A percentile compares a stretch with the other conserved stretches of the same genome.
Evolutionary conservation across 2,329 filamentous ascomycete species (phyloP).

Genomic region (Fusarium domesticum): DNA sequence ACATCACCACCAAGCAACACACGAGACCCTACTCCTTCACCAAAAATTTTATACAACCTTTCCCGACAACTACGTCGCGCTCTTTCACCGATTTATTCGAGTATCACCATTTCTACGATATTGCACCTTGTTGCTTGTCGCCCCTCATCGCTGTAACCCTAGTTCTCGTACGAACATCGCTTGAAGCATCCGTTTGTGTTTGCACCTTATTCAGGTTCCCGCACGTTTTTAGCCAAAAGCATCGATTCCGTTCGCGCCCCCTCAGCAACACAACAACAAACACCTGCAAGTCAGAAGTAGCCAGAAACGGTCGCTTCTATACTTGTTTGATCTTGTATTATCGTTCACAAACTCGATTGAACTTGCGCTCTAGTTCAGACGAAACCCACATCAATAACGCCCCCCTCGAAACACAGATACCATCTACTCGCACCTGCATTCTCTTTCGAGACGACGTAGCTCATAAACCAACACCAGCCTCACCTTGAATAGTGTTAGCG

Average conservation of each 20-base stretch:
- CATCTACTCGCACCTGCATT: constrained; percentile 17
- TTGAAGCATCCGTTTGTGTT: constrained; percentile 25
- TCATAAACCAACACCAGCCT: constrained; percentile 4
- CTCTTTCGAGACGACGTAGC: constrained; percentile 17
- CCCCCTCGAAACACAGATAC: too few relatives aligned
- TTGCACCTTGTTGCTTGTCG: constrained; percentile 14
- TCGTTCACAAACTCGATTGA: neutral
- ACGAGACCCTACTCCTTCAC: constrained; percentile 21
- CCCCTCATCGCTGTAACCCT: constrained; percentile 16
- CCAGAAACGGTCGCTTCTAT: neutral
- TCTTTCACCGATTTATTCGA: constrained; percentile 14
- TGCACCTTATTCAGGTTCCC: constrained; percentile 17
- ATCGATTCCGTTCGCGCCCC: constrained; percentile 16
- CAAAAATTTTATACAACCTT: constrained; percentile 11
- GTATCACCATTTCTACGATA: constrained; percentile 24
- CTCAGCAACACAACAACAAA: constrained; percentile 14
- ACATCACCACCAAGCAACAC: constrained; percentile 31
- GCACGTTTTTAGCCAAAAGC: constrained; percentile 15
- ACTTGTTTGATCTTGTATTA: neutral
- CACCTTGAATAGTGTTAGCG: constrained; percentile 21
- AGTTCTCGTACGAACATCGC: constrained; percentile 14
- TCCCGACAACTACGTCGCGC: constrained; percentile 18
- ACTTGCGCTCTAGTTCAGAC: neutral
- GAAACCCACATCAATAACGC: neutral
- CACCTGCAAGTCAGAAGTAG: constrained; percentile 15